phyloP scores from a whole-genome alignment of 169 alveolate genomes.

The Amoebophrya sp. region DNA sequence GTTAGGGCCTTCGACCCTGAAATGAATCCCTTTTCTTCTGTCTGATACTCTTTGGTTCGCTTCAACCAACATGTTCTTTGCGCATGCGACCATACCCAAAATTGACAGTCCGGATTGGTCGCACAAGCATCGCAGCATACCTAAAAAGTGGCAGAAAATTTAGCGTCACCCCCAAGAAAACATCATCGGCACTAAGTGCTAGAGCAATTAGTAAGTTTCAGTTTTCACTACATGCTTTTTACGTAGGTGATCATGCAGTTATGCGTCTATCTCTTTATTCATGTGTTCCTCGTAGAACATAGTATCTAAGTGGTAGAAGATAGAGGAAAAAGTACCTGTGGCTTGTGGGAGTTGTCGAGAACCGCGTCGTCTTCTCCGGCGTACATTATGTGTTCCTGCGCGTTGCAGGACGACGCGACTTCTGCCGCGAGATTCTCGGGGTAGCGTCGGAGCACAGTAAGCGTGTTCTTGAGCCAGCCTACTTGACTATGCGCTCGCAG shows the following conservation, averaged over 20 bases:
- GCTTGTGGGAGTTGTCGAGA: background rate
- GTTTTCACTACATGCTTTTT: no score
- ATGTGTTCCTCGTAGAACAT: no score
- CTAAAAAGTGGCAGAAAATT: no score
- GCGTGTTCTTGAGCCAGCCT: constrained; percentile 15
- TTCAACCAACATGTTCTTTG: background rate
- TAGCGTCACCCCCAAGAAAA: no score
- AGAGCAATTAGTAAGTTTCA: no score
- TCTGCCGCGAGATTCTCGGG: background rate
- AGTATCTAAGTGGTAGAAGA: no score
- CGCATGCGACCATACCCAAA: background rate
- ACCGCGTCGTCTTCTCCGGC: constrained; percentile 11
- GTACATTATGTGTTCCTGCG: background rate
- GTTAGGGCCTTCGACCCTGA: background rate
- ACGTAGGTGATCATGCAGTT: no score
- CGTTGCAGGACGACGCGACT: background rate
- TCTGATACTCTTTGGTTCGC: background rate
- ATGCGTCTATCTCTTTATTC: no score
- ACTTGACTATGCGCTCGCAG: constrained; percentile 1
- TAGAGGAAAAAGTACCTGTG: no score
- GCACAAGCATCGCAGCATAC: background rate
- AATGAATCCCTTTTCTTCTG: background rate
- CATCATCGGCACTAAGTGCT: no score
- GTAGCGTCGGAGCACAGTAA: background rate
- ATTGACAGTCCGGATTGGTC: background rate